These are phyloP conservation scores for Climacium dendroides DNA, from an alignment of 225 moss, liverwort and hornwort genomes.

Conservation along the genomic window DNA sequence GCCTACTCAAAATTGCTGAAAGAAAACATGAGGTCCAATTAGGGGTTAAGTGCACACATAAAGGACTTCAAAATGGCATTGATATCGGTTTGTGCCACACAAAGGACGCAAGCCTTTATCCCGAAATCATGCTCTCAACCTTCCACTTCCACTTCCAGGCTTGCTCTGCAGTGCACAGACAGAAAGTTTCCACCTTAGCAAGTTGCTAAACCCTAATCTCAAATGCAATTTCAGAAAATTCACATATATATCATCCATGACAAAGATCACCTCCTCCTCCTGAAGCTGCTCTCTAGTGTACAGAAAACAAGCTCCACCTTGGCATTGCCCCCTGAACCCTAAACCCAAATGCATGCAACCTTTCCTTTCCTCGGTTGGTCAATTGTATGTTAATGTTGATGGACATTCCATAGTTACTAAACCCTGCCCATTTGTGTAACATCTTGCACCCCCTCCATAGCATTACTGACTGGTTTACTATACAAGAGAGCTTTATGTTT, in stretches of 20 bases:
- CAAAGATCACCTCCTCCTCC: not conserved
- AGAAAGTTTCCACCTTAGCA: not conserved
- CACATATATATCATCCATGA: not conserved
- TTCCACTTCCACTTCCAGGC: not conserved
- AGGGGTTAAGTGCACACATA: not conserved
- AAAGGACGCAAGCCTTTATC: conserved; percentile 22
- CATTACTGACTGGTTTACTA: too few species aligned
- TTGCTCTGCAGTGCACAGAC: conserved; percentile 3
- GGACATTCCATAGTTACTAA: not conserved
- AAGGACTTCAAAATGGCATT: not conserved
- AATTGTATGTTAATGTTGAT: not conserved
- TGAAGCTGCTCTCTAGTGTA: not conserved
- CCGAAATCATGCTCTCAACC: conserved; percentile 13
- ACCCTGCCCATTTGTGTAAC: too few species aligned
- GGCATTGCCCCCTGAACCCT: not conserved
- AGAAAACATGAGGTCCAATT: not conserved
- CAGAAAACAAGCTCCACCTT: not conserved
- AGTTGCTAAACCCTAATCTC: not conserved
- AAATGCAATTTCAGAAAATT: not conserved
- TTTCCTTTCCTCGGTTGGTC: not conserved
- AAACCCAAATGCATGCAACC: not conserved
- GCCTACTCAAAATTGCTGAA: not conserved
- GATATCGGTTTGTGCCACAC: conserved; percentile 38
- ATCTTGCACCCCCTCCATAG: too few species aligned
- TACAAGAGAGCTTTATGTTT: too few species aligned